Evolutionary conservation across 306 rosid genomes (phyloP).

Genomic region (Dicorynia guianensis): DNA sequence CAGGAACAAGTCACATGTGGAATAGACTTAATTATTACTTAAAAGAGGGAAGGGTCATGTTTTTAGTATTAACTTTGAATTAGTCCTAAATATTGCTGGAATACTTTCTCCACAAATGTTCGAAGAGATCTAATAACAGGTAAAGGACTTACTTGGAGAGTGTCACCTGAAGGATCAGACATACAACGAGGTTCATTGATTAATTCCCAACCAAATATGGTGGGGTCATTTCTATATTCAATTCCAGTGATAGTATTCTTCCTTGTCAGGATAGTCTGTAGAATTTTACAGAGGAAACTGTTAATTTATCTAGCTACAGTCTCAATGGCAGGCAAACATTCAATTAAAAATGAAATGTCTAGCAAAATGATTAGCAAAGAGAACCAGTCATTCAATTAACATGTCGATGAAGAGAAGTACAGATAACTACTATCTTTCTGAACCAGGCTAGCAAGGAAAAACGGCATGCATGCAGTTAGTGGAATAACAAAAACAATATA

Average conservation of each 20-base stretch:
- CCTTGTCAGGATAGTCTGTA: conserved; percentile 86
- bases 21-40: neutral
- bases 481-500: neutral
- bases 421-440: conserved; percentile 7
- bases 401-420: neutral
- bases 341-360: conserved; percentile 16
- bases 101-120: neutral
- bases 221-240: conserved; percentile 89
- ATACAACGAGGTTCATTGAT: conserved; percentile 96
- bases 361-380: conserved; percentile 14
- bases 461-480: neutral
- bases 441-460: neutral
- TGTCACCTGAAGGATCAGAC: conserved; percentile 94
- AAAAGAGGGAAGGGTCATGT: conserved; percentile 12
- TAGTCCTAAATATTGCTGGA: conserved; percentile 21
- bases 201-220: conserved; percentile 94
- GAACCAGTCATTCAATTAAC: conserved; percentile 6
- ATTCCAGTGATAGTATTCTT: conserved; percentile 89
- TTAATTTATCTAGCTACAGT: conserved; percentile 35
- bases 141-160: conserved; percentile 84
- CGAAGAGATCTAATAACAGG: conserved; percentile 23
- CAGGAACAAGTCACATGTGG: neutral
- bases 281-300: conserved; percentile 34
- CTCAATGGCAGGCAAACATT: conserved; percentile 21
- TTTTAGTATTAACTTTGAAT: neutral